A percentile compares a stretch with the other conserved stretches of the same genome.
These are phyloP conservation scores for Cadophora gregata DNA, from an alignment of 2,329 filamentous ascomycete genomes.

Conservation along the genomic window DNA sequence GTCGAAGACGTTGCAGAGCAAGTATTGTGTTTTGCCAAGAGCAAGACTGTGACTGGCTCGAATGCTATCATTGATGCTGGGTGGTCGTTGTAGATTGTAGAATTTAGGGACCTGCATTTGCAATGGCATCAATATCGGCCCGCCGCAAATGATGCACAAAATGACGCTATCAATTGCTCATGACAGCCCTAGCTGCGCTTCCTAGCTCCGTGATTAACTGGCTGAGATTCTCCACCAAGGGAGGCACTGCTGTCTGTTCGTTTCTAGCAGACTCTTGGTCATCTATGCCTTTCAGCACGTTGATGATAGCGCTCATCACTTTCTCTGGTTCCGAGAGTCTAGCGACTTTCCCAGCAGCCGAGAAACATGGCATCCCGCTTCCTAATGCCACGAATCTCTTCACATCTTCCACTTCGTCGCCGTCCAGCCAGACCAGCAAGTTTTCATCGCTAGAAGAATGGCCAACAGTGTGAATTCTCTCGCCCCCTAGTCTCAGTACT, in stretches of 20 bases:
- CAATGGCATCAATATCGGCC: not conserved
- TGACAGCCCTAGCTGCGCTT: conserved; percentile 21
- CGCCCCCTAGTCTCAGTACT: not conserved
- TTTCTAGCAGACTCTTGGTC: conserved; percentile 7
- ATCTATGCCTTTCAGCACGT: conserved; percentile 17
- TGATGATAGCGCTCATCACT: conserved; percentile 27
- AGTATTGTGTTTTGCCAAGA: conserved; percentile 56
- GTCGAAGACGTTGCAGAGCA: conserved; percentile 58
- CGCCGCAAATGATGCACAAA: not conserved
- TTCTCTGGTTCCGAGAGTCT: conserved; percentile 24
- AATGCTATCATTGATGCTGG: conserved; percentile 59
- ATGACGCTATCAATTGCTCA: conserved; percentile 1
- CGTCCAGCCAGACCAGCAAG: not conserved
- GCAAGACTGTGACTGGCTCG: conserved; percentile 56
- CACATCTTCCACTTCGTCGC: conserved; percentile 3
- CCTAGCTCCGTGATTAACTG: conserved; percentile 66
- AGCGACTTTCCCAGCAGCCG: conserved; percentile 11
- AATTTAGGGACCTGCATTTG: not conserved
- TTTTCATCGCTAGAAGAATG: not conserved
- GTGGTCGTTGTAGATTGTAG: conserved; percentile 34
- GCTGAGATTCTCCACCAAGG: conserved; percentile 71
- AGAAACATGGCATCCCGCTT: conserved; percentile 23
- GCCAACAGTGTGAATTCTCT: not conserved
- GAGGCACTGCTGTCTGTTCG: conserved; percentile 48
- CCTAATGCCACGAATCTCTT: conserved; percentile 27